Conservation (phyloP, 352 stramenopile species). For the Phytophthora pluvialis region DNA sequence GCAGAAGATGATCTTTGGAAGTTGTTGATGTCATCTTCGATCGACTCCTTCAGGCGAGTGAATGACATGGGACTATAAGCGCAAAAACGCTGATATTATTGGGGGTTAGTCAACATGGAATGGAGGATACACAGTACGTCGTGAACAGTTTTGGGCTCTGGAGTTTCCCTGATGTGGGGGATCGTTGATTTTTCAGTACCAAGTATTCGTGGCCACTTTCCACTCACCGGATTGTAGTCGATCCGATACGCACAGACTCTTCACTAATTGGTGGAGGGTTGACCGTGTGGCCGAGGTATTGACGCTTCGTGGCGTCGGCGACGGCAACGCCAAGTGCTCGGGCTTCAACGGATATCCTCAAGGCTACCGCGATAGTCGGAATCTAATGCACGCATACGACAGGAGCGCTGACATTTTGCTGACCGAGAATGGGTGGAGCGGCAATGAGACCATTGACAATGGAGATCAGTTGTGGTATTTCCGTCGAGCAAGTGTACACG, state of each 20-base stretch:
- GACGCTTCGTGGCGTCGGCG: too few relatives aligned
- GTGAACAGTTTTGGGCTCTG: neutral
- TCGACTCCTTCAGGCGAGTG: conserved; percentile 56
- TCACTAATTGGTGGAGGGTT: too few relatives aligned
- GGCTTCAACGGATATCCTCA: too few relatives aligned
- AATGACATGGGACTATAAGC: conserved; percentile 46
- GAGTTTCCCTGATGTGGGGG: neutral
- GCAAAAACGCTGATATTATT: neutral
- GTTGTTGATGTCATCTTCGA: conserved; percentile 70
- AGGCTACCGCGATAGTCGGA: too few relatives aligned
- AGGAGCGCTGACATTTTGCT: conserved; percentile 50
- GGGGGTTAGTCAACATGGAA: neutral
- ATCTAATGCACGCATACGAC: too few relatives aligned
- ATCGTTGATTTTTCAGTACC: too few relatives aligned
- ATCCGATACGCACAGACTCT: neutral
- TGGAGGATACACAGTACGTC: too few relatives aligned
- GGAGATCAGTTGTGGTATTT: conserved; percentile 66
- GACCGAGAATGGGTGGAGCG: conserved; percentile 73
- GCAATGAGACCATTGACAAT: conserved; percentile 62
- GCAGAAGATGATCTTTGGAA: conserved; percentile 73
- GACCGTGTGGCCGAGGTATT: too few relatives aligned
- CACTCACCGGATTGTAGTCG: too few relatives aligned
- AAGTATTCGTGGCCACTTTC: too few relatives aligned
- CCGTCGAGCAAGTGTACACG: conserved; percentile 61
- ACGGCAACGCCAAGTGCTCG: too few relatives aligned